Evolutionary conservation across 805 yeast genomes (phyloP).

Genomic region (Starmerella kuoi): DNA sequence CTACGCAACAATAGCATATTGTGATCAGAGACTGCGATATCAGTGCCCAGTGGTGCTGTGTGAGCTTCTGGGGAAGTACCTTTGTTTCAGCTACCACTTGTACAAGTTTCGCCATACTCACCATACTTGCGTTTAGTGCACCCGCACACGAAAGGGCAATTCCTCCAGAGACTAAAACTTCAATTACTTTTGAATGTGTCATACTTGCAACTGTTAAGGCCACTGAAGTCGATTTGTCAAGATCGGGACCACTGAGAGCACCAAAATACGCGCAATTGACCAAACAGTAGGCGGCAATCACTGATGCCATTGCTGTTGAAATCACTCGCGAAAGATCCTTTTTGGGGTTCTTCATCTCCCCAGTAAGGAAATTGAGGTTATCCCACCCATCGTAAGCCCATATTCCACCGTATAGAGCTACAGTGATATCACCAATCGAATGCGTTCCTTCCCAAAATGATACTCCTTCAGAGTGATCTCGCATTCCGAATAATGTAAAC

Average conservation of each 20-base stretch:
- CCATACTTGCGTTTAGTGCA: constrained; percentile 32
- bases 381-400: constrained; percentile 40
- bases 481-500: constrained; percentile 32
- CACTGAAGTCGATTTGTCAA: constrained; percentile 28
- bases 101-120: constrained; percentile 30
- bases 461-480: constrained; percentile 28
- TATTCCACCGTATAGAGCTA: constrained; percentile 33
- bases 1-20: constrained; percentile 27
- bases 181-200: constrained; percentile 25
- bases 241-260: constrained; percentile 57
- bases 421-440: constrained; percentile 26
- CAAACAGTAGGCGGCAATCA: constrained; percentile 28
- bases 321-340: constrained; percentile 32
- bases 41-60: constrained; percentile 22
- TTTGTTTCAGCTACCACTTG: constrained; percentile 31
- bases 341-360: constrained; percentile 31
- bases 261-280: constrained; percentile 40
- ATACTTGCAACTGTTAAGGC: constrained; percentile 28
- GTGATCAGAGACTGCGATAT: constrained; percentile 28
- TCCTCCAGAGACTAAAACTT: constrained; percentile 26
- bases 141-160: constrained; percentile 34
- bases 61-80: constrained; percentile 27
- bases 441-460: constrained; percentile 30
- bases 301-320: constrained; percentile 33
- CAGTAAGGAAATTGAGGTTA: constrained; percentile 33